Percentiles rank a stretch among this genome's conserved stretches.
Conservation (phyloP, 345 rosid genomes). For the Brassica incana region DNA sequence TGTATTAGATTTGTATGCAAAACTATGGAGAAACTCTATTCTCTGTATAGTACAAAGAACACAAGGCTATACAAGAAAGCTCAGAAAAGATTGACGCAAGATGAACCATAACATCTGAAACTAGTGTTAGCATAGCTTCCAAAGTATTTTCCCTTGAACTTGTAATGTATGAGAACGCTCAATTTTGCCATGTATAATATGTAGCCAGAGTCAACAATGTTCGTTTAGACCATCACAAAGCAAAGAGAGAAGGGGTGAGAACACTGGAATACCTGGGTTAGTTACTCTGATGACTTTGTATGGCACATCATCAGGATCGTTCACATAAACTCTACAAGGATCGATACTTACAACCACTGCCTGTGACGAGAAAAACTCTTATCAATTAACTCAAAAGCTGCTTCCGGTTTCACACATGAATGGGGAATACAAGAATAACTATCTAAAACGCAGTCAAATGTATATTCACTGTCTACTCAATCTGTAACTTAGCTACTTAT, state of each 20-base stretch:
- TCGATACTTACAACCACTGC: conserved; percentile 99
- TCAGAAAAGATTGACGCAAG: neutral
- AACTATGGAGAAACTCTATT: conserved; percentile 2
- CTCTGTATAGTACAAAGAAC: conserved; percentile 1
- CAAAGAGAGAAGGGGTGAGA: conserved; percentile 8
- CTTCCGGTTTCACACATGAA: neutral
- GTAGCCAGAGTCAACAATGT: neutral
- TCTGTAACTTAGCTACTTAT: conserved; percentile 13
- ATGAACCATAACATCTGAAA: conserved; percentile 8
- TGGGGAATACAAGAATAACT: neutral
- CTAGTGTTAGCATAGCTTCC: neutral
- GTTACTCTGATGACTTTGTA: conserved; percentile 64
- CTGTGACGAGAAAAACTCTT: conserved; percentile 45
- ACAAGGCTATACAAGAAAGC: neutral
- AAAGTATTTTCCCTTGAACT: conserved; percentile 7
- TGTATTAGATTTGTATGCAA: conserved; percentile 9
- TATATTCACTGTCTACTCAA: conserved; percentile 9
- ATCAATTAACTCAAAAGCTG: conserved; percentile 14
- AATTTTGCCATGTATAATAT: neutral
- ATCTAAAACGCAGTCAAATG: neutral
- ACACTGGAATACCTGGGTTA: conserved; percentile 58
- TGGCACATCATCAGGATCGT: conserved; percentile 66
- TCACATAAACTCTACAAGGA: conserved; percentile 83
- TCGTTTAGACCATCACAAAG: neutral
- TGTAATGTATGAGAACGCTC: neutral